Evolutionary conservation across 2,329 filamentous ascomycete genomes (phyloP).

Genomic region (Hysterium pulicare): DNA sequence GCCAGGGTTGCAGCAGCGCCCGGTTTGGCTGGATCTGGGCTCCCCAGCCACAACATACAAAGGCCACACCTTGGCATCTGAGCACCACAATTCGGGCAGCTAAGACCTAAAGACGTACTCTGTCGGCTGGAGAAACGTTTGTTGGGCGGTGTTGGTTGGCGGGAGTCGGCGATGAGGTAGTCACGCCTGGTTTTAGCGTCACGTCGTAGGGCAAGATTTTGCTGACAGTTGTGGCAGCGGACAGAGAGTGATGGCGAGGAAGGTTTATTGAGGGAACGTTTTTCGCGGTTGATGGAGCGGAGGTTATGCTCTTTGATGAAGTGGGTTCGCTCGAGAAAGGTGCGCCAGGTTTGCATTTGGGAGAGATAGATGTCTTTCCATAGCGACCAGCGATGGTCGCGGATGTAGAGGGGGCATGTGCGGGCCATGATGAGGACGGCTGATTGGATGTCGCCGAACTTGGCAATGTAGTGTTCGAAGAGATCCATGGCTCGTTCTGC

Average conservation of each 20-base stretch:
- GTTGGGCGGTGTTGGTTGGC: conserved; percentile 4
- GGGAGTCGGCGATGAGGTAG: conserved; percentile 20
- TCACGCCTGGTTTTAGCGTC: conserved; percentile 18
- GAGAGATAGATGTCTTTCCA: conserved; percentile 76
- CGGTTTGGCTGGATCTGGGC: conserved; percentile 51
- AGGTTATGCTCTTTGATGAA: conserved; percentile 76
- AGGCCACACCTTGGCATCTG: conserved; percentile 62
- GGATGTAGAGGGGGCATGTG: conserved; percentile 71
- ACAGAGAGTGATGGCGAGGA: conserved; percentile 66
- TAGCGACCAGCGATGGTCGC: conserved; percentile 69
- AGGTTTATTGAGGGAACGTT: conserved; percentile 60
- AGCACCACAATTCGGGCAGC: conserved; percentile 60
- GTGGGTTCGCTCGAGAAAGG: conserved; percentile 70
- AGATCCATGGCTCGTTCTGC: conserved; percentile 70
- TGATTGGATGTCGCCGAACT: conserved; percentile 75
- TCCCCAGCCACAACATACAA: conserved; percentile 60
- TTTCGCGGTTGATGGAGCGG: conserved; percentile 61
- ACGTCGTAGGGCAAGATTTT: conserved; percentile 47
- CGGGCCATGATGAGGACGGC: conserved; percentile 71
- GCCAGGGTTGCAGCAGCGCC: conserved; percentile 32
- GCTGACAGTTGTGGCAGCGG: conserved; percentile 71
- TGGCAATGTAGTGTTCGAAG: conserved; percentile 70
- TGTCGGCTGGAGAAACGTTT: conserved; percentile 16
- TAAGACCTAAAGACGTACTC: conserved; percentile 43
- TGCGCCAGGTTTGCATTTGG: conserved; percentile 65